Conservation (phyloP, 495 filamentous ascomycete genomes). For the Emericellopsis terricola region DNA sequence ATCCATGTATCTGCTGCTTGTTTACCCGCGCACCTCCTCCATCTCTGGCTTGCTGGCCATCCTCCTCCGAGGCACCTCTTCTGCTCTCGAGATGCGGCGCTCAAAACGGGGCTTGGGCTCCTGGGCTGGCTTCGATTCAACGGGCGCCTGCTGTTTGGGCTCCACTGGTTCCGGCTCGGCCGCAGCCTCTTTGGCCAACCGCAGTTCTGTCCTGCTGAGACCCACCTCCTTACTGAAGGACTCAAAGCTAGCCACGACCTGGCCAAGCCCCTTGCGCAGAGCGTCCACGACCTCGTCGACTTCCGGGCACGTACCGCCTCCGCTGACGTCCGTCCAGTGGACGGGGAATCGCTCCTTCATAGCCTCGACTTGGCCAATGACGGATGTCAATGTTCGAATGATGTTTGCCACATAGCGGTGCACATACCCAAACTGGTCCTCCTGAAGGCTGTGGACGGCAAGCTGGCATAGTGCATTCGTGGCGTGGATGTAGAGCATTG, state of each 20-base stretch:
- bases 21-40: constrained; percentile 8
- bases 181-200: constrained; percentile 46
- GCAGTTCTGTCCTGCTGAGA: constrained; percentile 46
- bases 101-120: no score
- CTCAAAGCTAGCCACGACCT: constrained; percentile 49
- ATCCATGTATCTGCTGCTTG: no score
- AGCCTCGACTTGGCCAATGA: constrained; percentile 47
- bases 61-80: not conserved
- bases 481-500: constrained; percentile 49
- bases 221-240: constrained; percentile 48
- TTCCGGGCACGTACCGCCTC: constrained; percentile 27
- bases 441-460: constrained; percentile 49
- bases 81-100: no score
- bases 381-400: constrained; percentile 48
- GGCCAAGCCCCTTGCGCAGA: constrained; percentile 38
- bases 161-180: constrained; percentile 12
- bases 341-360: constrained; percentile 41
- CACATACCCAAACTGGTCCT: constrained; percentile 81
- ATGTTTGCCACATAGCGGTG: constrained; percentile 56
- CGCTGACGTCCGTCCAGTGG: constrained; percentile 71
- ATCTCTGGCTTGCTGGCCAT: constrained; percentile 8
- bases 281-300: constrained; percentile 42
- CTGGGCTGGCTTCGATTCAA: no score
- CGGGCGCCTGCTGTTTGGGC: no score
- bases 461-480: constrained; percentile 50